These are phyloP conservation scores for Aureobasidium sp. DNA, from an alignment of 2,329 filamentous ascomycete genomes.

Conservation along the genomic window DNA sequence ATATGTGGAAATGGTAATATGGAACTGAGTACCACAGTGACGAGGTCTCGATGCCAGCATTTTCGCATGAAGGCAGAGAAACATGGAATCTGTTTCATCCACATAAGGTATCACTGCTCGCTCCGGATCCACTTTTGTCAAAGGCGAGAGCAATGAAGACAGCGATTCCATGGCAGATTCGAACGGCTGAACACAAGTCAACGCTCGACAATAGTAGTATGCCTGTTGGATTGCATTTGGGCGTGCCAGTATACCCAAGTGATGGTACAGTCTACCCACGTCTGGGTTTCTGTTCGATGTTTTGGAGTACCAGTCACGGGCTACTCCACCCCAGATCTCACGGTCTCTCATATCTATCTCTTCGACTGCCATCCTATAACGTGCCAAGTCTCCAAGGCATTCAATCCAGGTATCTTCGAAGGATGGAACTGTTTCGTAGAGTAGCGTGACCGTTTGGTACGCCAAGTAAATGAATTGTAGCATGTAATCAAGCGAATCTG, in stretches of 20 bases:
- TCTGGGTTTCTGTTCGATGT: slow-evolving; percentile 69
- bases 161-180: slow-evolving; percentile 61
- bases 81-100: slow-evolving; percentile 49
- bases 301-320: slow-evolving; percentile 75
- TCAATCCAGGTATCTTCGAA: slow-evolving; percentile 93
- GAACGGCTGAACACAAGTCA: slow-evolving; percentile 63
- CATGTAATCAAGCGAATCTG: slow-evolving; percentile 79
- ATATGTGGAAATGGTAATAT: background rate
- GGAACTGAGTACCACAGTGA: background rate
- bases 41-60: slow-evolving; percentile 41
- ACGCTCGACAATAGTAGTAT: slow-evolving; percentile 63
- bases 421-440: slow-evolving; percentile 75
- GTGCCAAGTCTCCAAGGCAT: slow-evolving; percentile 75
- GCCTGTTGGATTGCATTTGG: slow-evolving; percentile 64
- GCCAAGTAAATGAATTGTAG: slow-evolving; percentile 80
- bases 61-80: slow-evolving; percentile 57
- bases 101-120: slow-evolving; percentile 24
- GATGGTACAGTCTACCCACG: slow-evolving; percentile 77
- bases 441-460: slow-evolving; percentile 80
- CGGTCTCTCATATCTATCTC: slow-evolving; percentile 64
- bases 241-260: slow-evolving; percentile 70
- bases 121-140: slow-evolving; percentile 14
- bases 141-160: slow-evolving; percentile 56
- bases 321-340: slow-evolving; percentile 75
- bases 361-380: slow-evolving; percentile 89